phyloP scores from a whole-genome alignment of 305 asterid genomes.

The Rubia tinctorum region DNA sequence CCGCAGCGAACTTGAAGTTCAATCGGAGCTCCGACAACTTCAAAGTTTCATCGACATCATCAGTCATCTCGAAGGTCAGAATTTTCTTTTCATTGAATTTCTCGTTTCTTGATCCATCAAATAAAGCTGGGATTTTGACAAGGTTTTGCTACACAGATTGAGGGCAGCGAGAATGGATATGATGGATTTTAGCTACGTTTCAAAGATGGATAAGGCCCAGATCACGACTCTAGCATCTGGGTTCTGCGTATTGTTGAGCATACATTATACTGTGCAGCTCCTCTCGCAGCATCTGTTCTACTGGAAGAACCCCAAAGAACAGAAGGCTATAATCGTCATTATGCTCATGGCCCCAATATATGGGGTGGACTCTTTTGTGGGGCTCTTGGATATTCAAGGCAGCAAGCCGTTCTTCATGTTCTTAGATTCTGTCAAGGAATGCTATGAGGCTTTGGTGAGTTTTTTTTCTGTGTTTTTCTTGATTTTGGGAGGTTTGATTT shows the following conservation, averaged over 20 bases:
- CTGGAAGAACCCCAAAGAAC: slow-evolving; percentile 89
- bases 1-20: background rate
- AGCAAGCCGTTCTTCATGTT: slow-evolving; percentile 55
- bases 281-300: slow-evolving; percentile 71
- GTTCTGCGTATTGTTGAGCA: slow-evolving; percentile 50
- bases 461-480: background rate
- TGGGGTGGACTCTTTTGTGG: slow-evolving; percentile 64
- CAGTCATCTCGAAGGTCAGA: background rate
- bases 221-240: slow-evolving; percentile 63
- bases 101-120: slow-evolving; percentile 4
- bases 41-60: background rate
- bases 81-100: background rate
- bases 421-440: slow-evolving; percentile 56
- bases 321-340: slow-evolving; percentile 60
- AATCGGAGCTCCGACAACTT: background rate
- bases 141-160: slow-evolving; percentile 17
- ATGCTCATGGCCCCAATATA: slow-evolving; percentile 74
- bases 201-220: slow-evolving; percentile 60
- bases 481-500: background rate
- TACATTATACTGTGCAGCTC: slow-evolving; percentile 77
- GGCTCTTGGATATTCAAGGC: slow-evolving; percentile 57
- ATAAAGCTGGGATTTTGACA: background rate
- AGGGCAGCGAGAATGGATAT: slow-evolving; percentile 46
- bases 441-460: slow-evolving; percentile 45
- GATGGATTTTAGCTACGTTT: background rate